Evolutionary conservation across 1,139 yeast species (phyloP), one percentile per base, ranked within the genome.

Genomic region (Yamadazyma jaroonii): DNA sequence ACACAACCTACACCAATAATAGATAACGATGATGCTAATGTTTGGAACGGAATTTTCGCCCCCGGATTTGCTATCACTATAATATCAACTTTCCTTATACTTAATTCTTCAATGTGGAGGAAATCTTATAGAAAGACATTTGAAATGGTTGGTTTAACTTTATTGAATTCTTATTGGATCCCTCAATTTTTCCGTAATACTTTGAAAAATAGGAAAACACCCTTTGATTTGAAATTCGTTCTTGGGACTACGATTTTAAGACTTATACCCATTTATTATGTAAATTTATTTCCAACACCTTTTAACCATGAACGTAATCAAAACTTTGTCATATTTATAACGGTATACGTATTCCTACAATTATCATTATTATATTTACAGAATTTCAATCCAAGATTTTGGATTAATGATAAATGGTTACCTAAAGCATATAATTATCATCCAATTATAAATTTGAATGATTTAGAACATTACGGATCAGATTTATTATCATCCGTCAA

Each of bases 111-210:
- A 2, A 60, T 77, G 26, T 87, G 95, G 95, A 79, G 92, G 26
- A 65, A 67, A 23, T 61, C 59, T 10, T 61, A 77, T 32, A 67
- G 96, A 39, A 59, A 59, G 15, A 50, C 67, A 3, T 77, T 81
- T 53, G 96, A 88, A 54, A 79, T 75, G 42, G 39, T 72, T 2
- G 62, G 76, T 1, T 55, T 83, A 5, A 44, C 80, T 2, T 40
- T 70, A 1, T 53, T 83, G 24, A 85, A 81, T 55, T 85, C 95
- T 0, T 80, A 77, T 48, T 90, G 97, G 97, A 49, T 84, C n/a
- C 97, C 97, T 0, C 98, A 90, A 57, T 83, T 88, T 35, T 77
- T 81, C 44, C 71, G 96, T 49, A 87, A 88, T 53, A 81, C 85
- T 4, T 61, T 84, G 14, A 73, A 87, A 40, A 92, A 92, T 20